Evolutionary conservation across 495 filamentous ascomycete genomes (phyloP).

Genomic region (Antarctomyces pellizariae): DNA sequence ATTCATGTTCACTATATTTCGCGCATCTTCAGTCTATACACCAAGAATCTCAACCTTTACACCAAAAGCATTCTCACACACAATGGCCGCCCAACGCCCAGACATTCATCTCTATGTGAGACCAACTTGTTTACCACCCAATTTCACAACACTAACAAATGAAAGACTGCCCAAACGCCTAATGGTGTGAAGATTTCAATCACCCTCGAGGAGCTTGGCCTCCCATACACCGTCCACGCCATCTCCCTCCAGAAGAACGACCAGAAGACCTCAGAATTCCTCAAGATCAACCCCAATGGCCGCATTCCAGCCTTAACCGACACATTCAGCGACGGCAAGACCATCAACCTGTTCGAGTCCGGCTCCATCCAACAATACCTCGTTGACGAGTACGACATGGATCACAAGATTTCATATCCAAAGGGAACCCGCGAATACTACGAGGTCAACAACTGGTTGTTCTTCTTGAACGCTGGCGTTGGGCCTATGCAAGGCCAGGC

Average conservation of each 20-base stretch:
- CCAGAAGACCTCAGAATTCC: slow-evolving; percentile 68
- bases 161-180: slow-evolving; percentile 37
- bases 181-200: slow-evolving; percentile 73
- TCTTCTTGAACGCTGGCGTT: slow-evolving; percentile 50
- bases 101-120: slow-evolving; percentile 13
- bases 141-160: too few relatives aligned
- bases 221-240: slow-evolving; percentile 42
- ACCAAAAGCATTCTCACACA: slow-evolving; percentile 6
- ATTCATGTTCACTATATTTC: too few relatives aligned
- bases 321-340: slow-evolving; percentile 42
- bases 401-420: slow-evolving; percentile 70
- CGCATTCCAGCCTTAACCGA: slow-evolving; percentile 87
- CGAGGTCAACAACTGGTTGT: slow-evolving; percentile 59
- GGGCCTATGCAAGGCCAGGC: slow-evolving; percentile 88
- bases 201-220: slow-evolving; percentile 62
- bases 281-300: slow-evolving; percentile 84
- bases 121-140: too few relatives aligned
- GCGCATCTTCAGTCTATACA: too few relatives aligned
- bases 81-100: slow-evolving; percentile 7
- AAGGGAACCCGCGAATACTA: slow-evolving; percentile 49
- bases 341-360: slow-evolving; percentile 60
- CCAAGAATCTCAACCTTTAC: too few relatives aligned
- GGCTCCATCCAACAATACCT: slow-evolving; percentile 78
- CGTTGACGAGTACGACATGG: slow-evolving; percentile 52
- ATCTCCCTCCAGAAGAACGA: slow-evolving; percentile 48